Evolutionary conservation across 495 filamentous ascomycete species (phyloP).

Genomic region (Neurospora sublineolata): DNA sequence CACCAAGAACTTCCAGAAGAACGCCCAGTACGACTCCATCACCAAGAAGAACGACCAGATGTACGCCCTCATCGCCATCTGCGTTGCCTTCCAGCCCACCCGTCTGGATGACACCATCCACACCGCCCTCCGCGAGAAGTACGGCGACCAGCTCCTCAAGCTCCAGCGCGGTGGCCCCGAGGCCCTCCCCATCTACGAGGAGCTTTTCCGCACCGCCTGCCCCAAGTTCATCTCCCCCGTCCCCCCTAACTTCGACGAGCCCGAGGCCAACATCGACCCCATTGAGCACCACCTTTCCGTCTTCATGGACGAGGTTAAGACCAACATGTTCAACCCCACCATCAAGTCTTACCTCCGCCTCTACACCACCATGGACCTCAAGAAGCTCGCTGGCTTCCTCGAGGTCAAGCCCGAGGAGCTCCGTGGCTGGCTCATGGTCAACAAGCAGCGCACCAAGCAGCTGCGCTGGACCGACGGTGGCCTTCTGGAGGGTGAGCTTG

Average conservation of each 20-base stretch:
- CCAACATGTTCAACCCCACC: slow-evolving; percentile 88
- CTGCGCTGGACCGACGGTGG: slow-evolving; percentile 85
- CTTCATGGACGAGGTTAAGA: slow-evolving; percentile 99
- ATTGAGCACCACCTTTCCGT: slow-evolving; percentile 92
- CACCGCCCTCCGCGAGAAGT: slow-evolving; percentile 94
- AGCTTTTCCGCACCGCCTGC: slow-evolving; percentile 89
- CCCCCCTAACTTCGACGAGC: slow-evolving; percentile 92
- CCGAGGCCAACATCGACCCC: slow-evolving; percentile 86
- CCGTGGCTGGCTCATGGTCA: slow-evolving; percentile 80
- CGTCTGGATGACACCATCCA: slow-evolving; percentile 98
- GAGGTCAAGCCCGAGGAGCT: slow-evolving; percentile 89
- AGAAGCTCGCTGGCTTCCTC: slow-evolving; percentile 94
- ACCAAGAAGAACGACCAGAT: slow-evolving; percentile 99
- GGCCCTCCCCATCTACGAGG: slow-evolving; percentile 88
- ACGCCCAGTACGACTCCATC: slow-evolving; percentile 91
- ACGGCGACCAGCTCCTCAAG: slow-evolving; percentile 89
- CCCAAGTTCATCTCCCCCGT: slow-evolving; percentile 99
- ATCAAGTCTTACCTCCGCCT: slow-evolving; percentile 96
- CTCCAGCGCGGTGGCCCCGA: slow-evolving; percentile 94
- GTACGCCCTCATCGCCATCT: slow-evolving; percentile 97
- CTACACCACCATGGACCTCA: slow-evolving; percentile 98
- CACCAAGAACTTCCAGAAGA: slow-evolving; percentile 99
- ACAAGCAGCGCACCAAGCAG: slow-evolving; percentile 97
- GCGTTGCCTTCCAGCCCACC: slow-evolving; percentile 92
- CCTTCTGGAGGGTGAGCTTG: slow-evolving; percentile 81